Evolutionary conservation across 768 basidiomycete species (phyloP), one percentile per base, ranked within the genome.

Genomic region (Rhizopogon vesiculosus): DNA sequence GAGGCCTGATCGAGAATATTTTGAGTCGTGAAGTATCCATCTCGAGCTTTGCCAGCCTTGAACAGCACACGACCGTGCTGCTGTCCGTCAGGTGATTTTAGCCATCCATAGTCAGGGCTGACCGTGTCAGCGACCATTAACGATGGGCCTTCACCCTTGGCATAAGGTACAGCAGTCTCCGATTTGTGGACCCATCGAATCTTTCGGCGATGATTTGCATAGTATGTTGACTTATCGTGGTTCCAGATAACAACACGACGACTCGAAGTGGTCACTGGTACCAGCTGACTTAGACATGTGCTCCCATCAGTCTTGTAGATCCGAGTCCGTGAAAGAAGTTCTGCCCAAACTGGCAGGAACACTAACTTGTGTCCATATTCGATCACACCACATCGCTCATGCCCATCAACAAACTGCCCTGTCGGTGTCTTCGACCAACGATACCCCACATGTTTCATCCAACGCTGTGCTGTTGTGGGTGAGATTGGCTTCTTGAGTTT

Each of bases 371-470:
- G 53, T 1, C 59, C 56, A 45, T 71, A 71, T 1, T 61, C 39
- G 3, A 69, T 63, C 13, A 72, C 68, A 65, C 72, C 68, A 1
- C 55, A 41, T 0, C 62, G 50, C 48, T 73, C 67, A 46, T 73
- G 71, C 1, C 69, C 69, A 64, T 73, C 68, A 7, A 58, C 50
- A 58, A 66, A 72, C 45, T 64, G 56, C 0, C 65, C 70, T 16
- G 59, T 62, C 8, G 55, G 54, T 13, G 63, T 42, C 6, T 64
- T 19, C 7, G 62, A 68, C 45, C 64, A 64, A 0, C 61, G 38
- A 66, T 71, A 77, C 0, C 64, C 69, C 5, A 78, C 55, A 42
- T 66, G 65, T 5, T 63, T 49, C 33, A 80, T 60, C 76, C 78
- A 79, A 1, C 58, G 59, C 5, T 58, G 49, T n/a, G 75, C 77